Conservation (phyloP, 2,329 filamentous ascomycete genomes). For the Claviceps paspali region DNA sequence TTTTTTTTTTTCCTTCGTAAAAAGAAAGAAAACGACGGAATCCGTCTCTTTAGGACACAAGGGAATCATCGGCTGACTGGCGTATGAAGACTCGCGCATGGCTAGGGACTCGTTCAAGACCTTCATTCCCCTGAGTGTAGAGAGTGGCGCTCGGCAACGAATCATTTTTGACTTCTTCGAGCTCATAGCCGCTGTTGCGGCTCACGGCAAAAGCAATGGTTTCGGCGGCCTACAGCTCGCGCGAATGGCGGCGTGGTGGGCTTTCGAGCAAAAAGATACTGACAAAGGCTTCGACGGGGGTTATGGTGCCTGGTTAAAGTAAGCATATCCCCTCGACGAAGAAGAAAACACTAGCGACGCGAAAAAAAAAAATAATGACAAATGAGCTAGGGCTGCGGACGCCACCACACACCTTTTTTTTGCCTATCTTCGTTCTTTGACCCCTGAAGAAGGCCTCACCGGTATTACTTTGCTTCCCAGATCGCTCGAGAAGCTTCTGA, state of each 20-base stretch:
- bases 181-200: conserved; percentile 75
- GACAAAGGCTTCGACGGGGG: conserved; percentile 89
- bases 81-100: conserved; percentile 61
- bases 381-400: conserved; percentile 58
- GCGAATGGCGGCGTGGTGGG: conserved; percentile 95
- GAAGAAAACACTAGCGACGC: too few relatives aligned
- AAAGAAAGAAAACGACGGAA: too few relatives aligned
- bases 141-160: conserved; percentile 66
- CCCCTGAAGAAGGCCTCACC: conserved; percentile 62
- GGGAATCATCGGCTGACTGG: background rate
- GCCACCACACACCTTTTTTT: conserved; percentile 96
- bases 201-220: conserved; percentile 85
- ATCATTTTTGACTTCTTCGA: conserved; percentile 98
- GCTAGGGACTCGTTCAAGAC: conserved; percentile 89
- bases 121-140: conserved; percentile 87
- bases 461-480: conserved; percentile 78
- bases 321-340: background rate
- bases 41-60: too few relatives aligned
- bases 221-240: conserved; percentile 88
- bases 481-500: conserved; percentile 77
- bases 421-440: conserved; percentile 80
- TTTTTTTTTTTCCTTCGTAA: too few relatives aligned
- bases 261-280: conserved; percentile 78
- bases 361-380: conserved; percentile 2
- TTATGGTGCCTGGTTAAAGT: conserved; percentile 74